A percentile compares a stretch with the other conserved stretches of the same genome.
These are phyloP conservation scores for Monascus ruber DNA, from an alignment of 2,329 filamentous ascomycete genomes.

Conservation along the genomic window DNA sequence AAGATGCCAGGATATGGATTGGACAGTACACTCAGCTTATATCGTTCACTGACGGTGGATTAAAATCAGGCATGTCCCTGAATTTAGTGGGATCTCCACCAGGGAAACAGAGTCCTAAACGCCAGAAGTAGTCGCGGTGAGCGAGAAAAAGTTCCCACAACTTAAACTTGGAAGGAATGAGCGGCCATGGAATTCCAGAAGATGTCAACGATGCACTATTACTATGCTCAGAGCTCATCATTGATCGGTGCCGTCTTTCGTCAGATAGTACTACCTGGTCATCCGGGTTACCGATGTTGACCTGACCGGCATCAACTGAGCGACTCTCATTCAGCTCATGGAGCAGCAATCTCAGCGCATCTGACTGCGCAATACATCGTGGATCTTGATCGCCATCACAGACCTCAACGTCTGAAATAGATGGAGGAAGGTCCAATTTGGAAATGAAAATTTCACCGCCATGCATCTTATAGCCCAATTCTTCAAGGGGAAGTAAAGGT, in stretches of 20 bases:
- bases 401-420: slow-evolving; percentile 53
- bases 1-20: too few relatives aligned
- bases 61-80: neutral
- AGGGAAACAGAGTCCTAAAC: slow-evolving; percentile 78
- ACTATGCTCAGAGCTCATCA: slow-evolving; percentile 7
- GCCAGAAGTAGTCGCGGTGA: slow-evolving; percentile 94
- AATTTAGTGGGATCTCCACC: slow-evolving; percentile 41
- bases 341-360: slow-evolving; percentile 2
- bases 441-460: slow-evolving; percentile 79
- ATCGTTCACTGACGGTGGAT: too few relatives aligned
- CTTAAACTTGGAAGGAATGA: slow-evolving; percentile 47
- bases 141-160: slow-evolving; percentile 91
- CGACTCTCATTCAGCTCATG: slow-evolving; percentile 1
- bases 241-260: slow-evolving; percentile 20
- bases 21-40: too few relatives aligned
- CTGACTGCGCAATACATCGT: slow-evolving; percentile 57
- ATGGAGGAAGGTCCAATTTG: slow-evolving; percentile 58
- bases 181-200: slow-evolving; percentile 8
- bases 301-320: neutral
- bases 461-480: slow-evolving; percentile 83
- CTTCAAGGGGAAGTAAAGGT: slow-evolving; percentile 68
- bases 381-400: slow-evolving; percentile 64
- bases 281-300: neutral
- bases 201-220: too few relatives aligned
- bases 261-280: slow-evolving; percentile 10